phyloP scores from a whole-genome alignment of 2,329 filamentous ascomycete species.

The Aspergillus pseudotamarii region DNA sequence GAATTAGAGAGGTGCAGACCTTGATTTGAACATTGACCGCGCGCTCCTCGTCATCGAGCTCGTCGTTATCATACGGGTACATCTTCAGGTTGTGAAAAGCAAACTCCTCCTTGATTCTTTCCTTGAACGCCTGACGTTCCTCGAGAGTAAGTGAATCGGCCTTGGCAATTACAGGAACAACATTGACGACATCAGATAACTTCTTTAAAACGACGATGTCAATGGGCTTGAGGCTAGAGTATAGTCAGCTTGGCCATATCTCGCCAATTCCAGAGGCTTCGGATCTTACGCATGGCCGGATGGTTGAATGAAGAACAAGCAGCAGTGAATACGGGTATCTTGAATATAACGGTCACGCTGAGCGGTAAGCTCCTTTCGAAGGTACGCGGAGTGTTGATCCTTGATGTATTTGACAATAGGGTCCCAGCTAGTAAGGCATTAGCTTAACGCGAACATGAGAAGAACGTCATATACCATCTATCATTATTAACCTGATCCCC shows the following conservation, averaged over 20 bases:
- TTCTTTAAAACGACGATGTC: conserved; percentile 99
- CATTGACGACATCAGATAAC: conserved; percentile 97
- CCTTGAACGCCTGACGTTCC: conserved; percentile 95
- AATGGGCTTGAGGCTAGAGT: conserved; percentile 79
- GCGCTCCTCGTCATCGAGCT: conserved; percentile 96
- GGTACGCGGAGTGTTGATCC: conserved; percentile 98
- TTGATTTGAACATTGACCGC: conserved; percentile 94
- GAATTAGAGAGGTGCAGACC: conserved; percentile 55
- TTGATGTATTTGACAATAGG: conserved; percentile 99
- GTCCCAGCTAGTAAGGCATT: conserved; percentile 69
- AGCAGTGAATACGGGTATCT: conserved; percentile 99
- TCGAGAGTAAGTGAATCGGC: conserved; percentile 94
- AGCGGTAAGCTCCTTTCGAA: conserved; percentile 98
- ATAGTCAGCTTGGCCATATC: conserved; percentile 13
- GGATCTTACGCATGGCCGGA: conserved; percentile 77
- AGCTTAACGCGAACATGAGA: conserved; percentile 16
- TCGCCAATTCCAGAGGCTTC: neutral
- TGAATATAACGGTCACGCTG: conserved; percentile 99
- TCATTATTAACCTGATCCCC: conserved; percentile 99
- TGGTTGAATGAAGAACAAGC: conserved; percentile 98
- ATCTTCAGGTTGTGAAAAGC: conserved; percentile 99
- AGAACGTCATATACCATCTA: conserved; percentile 66
- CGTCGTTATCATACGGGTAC: conserved; percentile 99
- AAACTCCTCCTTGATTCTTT: conserved; percentile 99
- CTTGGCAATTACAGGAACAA: conserved; percentile 98